These are phyloP conservation scores for Vanrija sp. DNA, from an alignment of 1,284 basidiomycete genomes.

Conservation along the genomic window DNA sequence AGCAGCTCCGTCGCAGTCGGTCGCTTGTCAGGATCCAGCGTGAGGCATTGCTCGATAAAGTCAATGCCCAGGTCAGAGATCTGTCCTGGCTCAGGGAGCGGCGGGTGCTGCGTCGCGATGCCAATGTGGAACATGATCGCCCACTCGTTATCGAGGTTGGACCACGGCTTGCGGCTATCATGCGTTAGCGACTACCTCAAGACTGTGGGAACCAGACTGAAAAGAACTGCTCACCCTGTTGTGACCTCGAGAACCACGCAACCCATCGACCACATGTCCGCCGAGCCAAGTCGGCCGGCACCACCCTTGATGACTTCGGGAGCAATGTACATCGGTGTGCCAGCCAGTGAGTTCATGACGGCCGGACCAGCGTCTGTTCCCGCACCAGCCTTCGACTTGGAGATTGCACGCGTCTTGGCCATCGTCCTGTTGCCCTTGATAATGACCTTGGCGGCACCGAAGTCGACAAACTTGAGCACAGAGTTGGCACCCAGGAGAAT, in stretches of 20 bases:
- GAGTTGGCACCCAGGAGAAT: slow-evolving; percentile 84
- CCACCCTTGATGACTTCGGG: slow-evolving; percentile 93
- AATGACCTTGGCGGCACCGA: slow-evolving; percentile 96
- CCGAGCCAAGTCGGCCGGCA: slow-evolving; percentile 77
- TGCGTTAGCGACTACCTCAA: not conserved
- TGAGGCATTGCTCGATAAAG: slow-evolving; percentile 90
- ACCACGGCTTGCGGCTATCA: slow-evolving; percentile 80
- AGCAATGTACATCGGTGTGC: slow-evolving; percentile 99
- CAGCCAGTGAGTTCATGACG: slow-evolving; percentile 79
- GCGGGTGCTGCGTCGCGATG: slow-evolving; percentile 93
- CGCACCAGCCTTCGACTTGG: slow-evolving; percentile 20
- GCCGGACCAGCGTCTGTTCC: slow-evolving; percentile 46
- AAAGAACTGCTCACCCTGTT: slow-evolving; percentile 58
- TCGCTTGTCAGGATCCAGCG: slow-evolving; percentile 76
- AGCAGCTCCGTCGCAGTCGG: slow-evolving; percentile 83
- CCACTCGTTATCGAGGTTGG: slow-evolving; percentile 98
- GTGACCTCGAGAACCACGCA: slow-evolving; percentile 96
- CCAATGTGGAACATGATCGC: slow-evolving; percentile 99
- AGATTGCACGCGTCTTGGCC: slow-evolving; percentile 57
- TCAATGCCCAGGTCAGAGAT: slow-evolving; percentile 85
- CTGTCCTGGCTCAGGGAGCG: slow-evolving; percentile 85
- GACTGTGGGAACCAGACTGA: too few species aligned
- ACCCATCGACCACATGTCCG: slow-evolving; percentile 93
- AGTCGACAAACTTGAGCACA: slow-evolving; percentile 97
- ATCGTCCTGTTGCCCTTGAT: slow-evolving; percentile 89